Evolutionary conservation across 305 asterid species (phyloP).

Genomic region (Fraxinus angustifolia): DNA sequence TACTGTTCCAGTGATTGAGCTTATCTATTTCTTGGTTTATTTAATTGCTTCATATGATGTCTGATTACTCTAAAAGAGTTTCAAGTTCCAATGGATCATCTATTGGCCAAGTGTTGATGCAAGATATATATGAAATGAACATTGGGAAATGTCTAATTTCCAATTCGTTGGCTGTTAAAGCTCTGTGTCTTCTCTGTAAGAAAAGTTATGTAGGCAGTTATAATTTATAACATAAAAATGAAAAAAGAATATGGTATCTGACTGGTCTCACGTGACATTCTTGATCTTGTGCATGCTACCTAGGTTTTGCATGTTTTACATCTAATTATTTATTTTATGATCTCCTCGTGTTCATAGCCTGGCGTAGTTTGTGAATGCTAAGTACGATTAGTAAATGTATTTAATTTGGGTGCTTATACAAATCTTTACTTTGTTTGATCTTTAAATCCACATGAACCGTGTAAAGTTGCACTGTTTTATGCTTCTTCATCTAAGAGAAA

Average conservation of each 20-base stretch:
- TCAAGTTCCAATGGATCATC: constrained; percentile 46
- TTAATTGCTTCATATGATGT: neutral
- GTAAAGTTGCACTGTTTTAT: constrained; percentile 33
- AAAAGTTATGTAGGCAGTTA: neutral
- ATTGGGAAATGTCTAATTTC: constrained; percentile 40
- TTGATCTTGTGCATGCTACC: constrained; percentile 14
- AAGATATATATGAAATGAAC: constrained; percentile 22
- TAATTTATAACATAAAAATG: constrained; percentile 13
- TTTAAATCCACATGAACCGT: neutral
- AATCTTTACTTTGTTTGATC: constrained; percentile 24
- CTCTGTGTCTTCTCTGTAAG: constrained; percentile 15
- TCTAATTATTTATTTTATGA: neutral
- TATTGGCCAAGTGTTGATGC: constrained; percentile 40
- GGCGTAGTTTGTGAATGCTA: neutral
- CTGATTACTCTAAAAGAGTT: constrained; percentile 25
- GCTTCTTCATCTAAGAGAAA: constrained; percentile 15
- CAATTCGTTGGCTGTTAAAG: constrained; percentile 35
- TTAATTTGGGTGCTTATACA: neutral
- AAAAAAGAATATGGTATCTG: neutral
- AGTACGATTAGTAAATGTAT: constrained; percentile 28
- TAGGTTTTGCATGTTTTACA: constrained; percentile 6
- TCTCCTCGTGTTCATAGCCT: neutral
- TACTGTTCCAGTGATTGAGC: neutral
- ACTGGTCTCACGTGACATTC: constrained; percentile 14
- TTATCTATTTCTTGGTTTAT: constrained; percentile 2